Base-by-base conservation (phyloP, 2,329 filamentous ascomycete species). In the Pseudogymnoascus sp. region DNA sequence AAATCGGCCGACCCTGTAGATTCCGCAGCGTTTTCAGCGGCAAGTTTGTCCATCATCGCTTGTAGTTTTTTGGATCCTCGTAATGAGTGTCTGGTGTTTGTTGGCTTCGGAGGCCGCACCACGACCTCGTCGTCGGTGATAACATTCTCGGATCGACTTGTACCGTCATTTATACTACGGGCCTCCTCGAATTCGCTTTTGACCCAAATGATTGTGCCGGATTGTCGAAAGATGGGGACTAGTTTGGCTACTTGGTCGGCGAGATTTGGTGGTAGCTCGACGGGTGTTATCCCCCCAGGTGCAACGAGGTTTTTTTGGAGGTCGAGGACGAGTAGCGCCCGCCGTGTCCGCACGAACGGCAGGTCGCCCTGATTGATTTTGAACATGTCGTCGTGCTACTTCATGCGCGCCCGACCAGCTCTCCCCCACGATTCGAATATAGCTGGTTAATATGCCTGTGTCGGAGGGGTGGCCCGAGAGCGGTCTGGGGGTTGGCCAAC, bases 281-380 rank as follows among this genome's bases (percentile, higher is more conserved):
- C 83, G 11, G 85, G 81, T 18, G 97, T 75, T 25, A 85, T 82
- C 60, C 89, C 88, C 58, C 84, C 80, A 1, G 83, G 75, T 6
- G 84, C 80, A 62, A 95, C 76, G 69, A 97, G 96, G 72, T 97
- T 93, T 68, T 95, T 91, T 71, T 97, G 94, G 36, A 96, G 83
- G 69, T 96, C 93, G 65, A 97, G 81, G 16, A 95, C 77, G 18
- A 97, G 78, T 43, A 99, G 79, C 1, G 90, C 93, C 74, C 83
- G 84, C 59, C 85, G 80, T 7, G 84, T 84, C 30, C 74, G 77
- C 59, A 87, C 74, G 57, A 81, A 75, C 9, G 85, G 85, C 18
- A 87, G 76, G 36, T 78, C 76, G 50, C 79, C 73, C 38, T 78
- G 74, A 67, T 85, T 81, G 71, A 86, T 84, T 64, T 80, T 71